phyloP scores from a whole-genome alignment of 768 basidiomycete genomes.

The Tremella yokohamensis region DNA sequence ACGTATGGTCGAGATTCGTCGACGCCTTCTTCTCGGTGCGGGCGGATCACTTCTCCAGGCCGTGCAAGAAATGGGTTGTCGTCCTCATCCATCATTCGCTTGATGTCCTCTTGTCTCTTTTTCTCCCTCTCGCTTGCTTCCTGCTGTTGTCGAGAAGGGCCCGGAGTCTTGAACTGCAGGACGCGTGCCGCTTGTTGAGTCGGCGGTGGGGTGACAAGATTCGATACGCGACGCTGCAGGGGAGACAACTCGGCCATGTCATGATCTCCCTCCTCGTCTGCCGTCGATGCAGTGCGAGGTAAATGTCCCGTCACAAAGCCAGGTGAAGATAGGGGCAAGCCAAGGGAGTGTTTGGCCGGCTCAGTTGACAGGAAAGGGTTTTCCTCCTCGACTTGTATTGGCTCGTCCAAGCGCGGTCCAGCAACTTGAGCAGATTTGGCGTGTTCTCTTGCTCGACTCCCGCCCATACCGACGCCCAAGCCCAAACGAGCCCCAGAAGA shows the following conservation, averaged over 20 bases:
- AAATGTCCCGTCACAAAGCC: slow-evolving; percentile 20
- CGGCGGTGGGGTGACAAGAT: slow-evolving; percentile 21
- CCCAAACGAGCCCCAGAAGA: slow-evolving; percentile 16
- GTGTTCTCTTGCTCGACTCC: slow-evolving; percentile 21
- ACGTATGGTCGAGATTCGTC: slow-evolving; percentile 30
- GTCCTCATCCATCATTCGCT: slow-evolving; percentile 27
- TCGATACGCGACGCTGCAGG: neutral
- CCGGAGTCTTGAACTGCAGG: neutral
- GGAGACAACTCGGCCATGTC: neutral
- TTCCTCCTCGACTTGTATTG: slow-evolving; percentile 8
- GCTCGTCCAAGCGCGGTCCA: neutral
- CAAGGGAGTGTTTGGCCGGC: neutral
- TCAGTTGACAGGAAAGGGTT: slow-evolving; percentile 29
- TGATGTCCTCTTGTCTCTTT: slow-evolving; percentile 8
- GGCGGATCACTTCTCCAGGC: slow-evolving; percentile 17
- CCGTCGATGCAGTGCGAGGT: neutral
- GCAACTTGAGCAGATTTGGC: slow-evolving; percentile 28
- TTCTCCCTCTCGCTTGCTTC: slow-evolving; percentile 6
- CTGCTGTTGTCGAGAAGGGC: too few relatives aligned
- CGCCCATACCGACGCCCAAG: slow-evolving; percentile 39
- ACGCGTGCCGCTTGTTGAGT: slow-evolving; percentile 16
- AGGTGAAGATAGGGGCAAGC: slow-evolving; percentile 16
- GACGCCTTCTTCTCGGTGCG: slow-evolving; percentile 15
- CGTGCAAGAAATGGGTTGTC: slow-evolving; percentile 38
- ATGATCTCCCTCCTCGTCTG: neutral